Evolutionary conservation across 108 stramenopile genomes (phyloP), one percentile per base, ranked within the genome.

Genomic region (Stephanodiscus minutulus): DNA sequence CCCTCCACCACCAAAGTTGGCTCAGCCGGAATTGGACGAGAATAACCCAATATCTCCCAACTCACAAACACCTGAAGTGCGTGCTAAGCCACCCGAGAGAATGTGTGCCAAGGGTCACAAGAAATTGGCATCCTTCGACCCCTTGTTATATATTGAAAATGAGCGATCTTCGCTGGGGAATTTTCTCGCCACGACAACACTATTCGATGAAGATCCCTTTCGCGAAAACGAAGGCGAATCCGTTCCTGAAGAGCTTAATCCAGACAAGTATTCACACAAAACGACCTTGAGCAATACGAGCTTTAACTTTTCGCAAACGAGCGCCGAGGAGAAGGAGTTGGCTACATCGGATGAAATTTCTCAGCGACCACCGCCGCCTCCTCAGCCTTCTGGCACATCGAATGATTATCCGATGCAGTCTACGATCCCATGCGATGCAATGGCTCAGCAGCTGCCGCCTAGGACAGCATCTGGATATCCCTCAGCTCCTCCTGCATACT

Each of bases 231-330:
- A 31, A 41, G 64, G 61, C 36, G 59, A 24, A 50, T 70, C 61
- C 63, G 81, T 31, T 43, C 39, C 54, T 22, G 70, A 77, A 28
- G 29, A 74, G 12, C 28, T 61, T 22, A 49, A 54, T 43, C 64
- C 61, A 43, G 47, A 48, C 39, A 65, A 73, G 22, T 74, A 81
- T 43, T 72, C 79, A 61, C 89, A 87, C 81, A 83, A 82, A 43
- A 27, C 69, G 1, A 82, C 85, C 18, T 82, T 85, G 61, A 85
- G 85, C 29, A 78, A 83, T 66, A 64, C 85, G 20, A 86, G 83
- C 13, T 86, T 91, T 50, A 63, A 35, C 33, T 20, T 18, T 18
- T 55, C 49, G 28, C 48, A 35, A 27, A 20, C 27, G 48, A 31
- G 27, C 44, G 5, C 52, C 28, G 50, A 35, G 36, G 29, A 67